Evolutionary conservation across 2,329 filamentous ascomycete species (phyloP).

Genomic region (Xylaria arbuscula): DNA sequence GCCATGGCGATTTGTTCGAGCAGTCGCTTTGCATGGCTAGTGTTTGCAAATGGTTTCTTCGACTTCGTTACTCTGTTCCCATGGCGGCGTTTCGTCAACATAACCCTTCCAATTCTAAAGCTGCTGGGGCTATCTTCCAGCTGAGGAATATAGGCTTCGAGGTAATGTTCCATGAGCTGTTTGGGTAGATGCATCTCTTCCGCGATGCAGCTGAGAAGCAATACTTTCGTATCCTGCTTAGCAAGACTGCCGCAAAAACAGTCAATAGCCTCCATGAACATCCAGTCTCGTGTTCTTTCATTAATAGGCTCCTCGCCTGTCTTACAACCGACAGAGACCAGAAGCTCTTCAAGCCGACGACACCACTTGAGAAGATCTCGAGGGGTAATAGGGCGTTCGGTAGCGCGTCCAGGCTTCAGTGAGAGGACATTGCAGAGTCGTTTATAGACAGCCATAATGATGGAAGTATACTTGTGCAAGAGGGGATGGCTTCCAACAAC

Average conservation of each 20-base stretch:
- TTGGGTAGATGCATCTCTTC: slow-evolving; percentile 88
- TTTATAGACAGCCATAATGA: slow-evolving; percentile 69
- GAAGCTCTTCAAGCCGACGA: slow-evolving; percentile 74
- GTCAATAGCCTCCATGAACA: slow-evolving; percentile 93
- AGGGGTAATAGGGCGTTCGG: slow-evolving; percentile 64
- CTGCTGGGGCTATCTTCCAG: slow-evolving; percentile 70
- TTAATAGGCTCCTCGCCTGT: slow-evolving; percentile 76
- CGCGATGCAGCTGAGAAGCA: slow-evolving; percentile 77
- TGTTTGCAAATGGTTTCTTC: slow-evolving; percentile 84
- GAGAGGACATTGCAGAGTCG: slow-evolving; percentile 58
- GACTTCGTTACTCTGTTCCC: slow-evolving; percentile 62
- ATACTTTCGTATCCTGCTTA: slow-evolving; percentile 68
- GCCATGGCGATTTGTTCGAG: slow-evolving; percentile 90
- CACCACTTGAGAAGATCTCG: slow-evolving; percentile 92
- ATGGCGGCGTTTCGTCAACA: slow-evolving; percentile 69
- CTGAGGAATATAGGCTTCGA: slow-evolving; percentile 76
- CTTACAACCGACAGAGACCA: slow-evolving; percentile 70
- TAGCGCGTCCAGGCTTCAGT: slow-evolving; percentile 50
- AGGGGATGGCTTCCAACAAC: slow-evolving; percentile 76
- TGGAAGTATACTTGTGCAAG: slow-evolving; percentile 70
- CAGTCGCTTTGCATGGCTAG: slow-evolving; percentile 82
- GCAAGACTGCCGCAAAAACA: slow-evolving; percentile 88
- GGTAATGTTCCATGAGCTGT: slow-evolving; percentile 81
- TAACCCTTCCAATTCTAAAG: slow-evolving; percentile 74
- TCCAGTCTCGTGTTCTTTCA: slow-evolving; percentile 80